phyloP scores from a whole-genome alignment of 225 moss, liverwort and hornwort species.

The Sphagnum contortum region DNA sequence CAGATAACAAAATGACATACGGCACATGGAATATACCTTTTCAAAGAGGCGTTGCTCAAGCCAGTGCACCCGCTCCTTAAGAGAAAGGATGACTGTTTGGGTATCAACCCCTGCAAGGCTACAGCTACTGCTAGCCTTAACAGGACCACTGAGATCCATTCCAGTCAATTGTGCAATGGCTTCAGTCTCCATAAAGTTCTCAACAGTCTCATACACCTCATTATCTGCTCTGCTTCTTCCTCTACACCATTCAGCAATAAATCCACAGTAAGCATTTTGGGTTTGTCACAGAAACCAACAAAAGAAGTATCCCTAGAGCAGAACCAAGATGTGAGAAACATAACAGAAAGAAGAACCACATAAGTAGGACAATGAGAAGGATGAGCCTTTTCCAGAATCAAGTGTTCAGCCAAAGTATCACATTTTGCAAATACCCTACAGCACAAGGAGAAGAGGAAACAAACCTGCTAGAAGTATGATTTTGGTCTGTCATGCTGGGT shows the following conservation, averaged over 20 bases:
- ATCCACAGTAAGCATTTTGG: background rate
- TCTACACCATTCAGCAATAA: conserved; percentile 18
- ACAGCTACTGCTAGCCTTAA: conserved; percentile 94
- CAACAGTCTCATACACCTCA: conserved; percentile 78
- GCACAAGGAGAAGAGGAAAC: background rate
- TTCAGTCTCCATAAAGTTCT: conserved; percentile 76
- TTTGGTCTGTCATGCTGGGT: conserved; percentile 61
- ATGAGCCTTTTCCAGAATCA: too few relatives aligned
- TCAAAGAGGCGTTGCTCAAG: conserved; percentile 93
- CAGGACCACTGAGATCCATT: conserved; percentile 66
- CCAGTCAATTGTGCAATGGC: conserved; percentile 71
- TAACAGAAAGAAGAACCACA: too few relatives aligned
- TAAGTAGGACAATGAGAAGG: too few relatives aligned
- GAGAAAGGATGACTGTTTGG: conserved; percentile 92
- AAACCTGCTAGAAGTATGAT: conserved; percentile 55
- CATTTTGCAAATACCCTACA: too few relatives aligned
- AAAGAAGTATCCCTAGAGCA: too few relatives aligned
- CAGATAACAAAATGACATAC: too few relatives aligned
- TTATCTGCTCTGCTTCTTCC: conserved; percentile 58
- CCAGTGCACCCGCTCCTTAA: conserved; percentile 94
- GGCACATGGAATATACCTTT: conserved; percentile 27
- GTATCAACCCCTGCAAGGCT: conserved; percentile 82
- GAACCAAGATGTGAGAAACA: too few relatives aligned
- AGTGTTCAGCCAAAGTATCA: too few relatives aligned
- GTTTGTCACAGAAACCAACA: too few relatives aligned